Evolutionary conservation across 352 stramenopile genomes (phyloP), one percentile per base, ranked within the genome.

Genomic region (Aphanomyces cochlioides): DNA sequence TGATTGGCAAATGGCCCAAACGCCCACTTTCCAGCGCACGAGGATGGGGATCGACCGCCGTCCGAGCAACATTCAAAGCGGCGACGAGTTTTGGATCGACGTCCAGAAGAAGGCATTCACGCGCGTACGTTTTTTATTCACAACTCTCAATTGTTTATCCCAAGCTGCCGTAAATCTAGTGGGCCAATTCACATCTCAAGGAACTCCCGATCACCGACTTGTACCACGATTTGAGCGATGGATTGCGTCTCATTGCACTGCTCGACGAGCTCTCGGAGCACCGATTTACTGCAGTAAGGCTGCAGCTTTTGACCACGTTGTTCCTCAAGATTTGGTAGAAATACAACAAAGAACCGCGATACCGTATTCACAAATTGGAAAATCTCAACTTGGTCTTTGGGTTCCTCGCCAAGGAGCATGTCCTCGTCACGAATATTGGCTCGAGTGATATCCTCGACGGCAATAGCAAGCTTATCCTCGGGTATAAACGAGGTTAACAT

Each of bases 301-400:
- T 12, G 1, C 41, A 13, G 7, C 3, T 13, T 53, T 75, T 36
- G 12, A 74, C 80, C 12, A 47, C 50, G 21, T 69, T 57, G 43
- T 37, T 78, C 3, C 69, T n/a, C 10, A 10, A 19, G 4, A 2
- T 56, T 56, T 19, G 36, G 54, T 67, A 94, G 82, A 96, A 95
- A 85, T 94, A 91, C 79, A 96, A 96, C 84, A 93, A 91, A 77
- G 93, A 96, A 67, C 88, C 88, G 68, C 89, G 90, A 72, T 96
- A 96, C 84, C 86, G 90, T 58, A 97, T 97, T 77, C 90, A 97
- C 72, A 96, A 96, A 79, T 92, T 96, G 77, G 90, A 97, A 76
- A 96, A 96, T 73, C 75, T 95, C 17, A 96, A 96, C 79, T 89
- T 96, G 66, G 83, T 89, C 56, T 95, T 97, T 72, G 84, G 89